phyloP scores from a whole-genome alignment of 164 flowering plant genomes.

The Nymphaea colorata region DNA sequence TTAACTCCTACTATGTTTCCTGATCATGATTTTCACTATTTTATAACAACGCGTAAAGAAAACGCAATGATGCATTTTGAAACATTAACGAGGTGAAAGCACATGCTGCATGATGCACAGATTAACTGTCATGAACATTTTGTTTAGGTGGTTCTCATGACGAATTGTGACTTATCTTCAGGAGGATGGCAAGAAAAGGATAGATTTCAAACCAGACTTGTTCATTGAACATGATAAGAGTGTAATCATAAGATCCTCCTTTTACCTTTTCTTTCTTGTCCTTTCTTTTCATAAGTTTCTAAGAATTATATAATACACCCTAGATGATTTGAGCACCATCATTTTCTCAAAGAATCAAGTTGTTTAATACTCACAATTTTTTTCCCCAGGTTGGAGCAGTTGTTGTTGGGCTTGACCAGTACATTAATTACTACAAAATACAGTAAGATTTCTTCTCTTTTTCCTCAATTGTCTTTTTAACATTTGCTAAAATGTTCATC shows the following conservation, averaged over 20 bases:
- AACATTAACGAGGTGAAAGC: too few species aligned
- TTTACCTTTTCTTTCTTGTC: conserved; percentile 1
- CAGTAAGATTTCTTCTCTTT: conserved; percentile 44
- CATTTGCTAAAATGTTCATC: background rate
- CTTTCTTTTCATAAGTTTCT: background rate
- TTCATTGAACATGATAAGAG: conserved; percentile 70
- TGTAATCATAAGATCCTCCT: conserved; percentile 33
- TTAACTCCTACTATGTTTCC: too few species aligned
- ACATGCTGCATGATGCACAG: too few species aligned
- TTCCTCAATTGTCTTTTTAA: conserved; percentile 1
- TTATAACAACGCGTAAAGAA: too few species aligned
- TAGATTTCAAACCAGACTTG: conserved; percentile 35
- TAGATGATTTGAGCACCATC: background rate
- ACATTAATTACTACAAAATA: conserved; percentile 85
- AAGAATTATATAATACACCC: background rate
- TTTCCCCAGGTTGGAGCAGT: conserved; percentile 89
- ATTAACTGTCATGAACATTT: too few species aligned
- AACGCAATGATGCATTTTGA: too few species aligned
- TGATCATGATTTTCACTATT: too few species aligned
- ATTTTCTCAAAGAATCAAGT: background rate
- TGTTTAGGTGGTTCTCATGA: too few species aligned
- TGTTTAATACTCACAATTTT: conserved; percentile 4
- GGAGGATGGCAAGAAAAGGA: conserved; percentile 72
- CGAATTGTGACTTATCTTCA: conserved; percentile 15
- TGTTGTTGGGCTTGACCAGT: conserved; percentile 80